phyloP scores from a whole-genome alignment of 2,329 filamentous ascomycete genomes.

The Allantophomopsis cytisporea region DNA sequence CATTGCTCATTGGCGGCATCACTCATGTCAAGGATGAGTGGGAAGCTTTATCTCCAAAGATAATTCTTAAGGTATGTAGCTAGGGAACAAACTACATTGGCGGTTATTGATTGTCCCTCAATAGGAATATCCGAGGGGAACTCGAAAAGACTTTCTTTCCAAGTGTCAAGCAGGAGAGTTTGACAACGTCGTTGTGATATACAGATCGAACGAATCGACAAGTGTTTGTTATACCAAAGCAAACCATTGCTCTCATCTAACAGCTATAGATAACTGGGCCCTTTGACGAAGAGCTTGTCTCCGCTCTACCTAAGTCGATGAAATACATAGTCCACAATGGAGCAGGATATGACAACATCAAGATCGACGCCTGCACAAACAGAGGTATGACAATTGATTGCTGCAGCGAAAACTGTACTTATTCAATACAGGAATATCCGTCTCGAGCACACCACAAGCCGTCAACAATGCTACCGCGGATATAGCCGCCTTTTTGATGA shows the following conservation, averaged over 20 bases:
- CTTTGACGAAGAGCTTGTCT: constrained; percentile 53
- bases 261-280: constrained; percentile 35
- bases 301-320: constrained; percentile 32
- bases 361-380: constrained; percentile 52
- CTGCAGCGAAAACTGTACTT: not conserved
- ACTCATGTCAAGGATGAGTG: constrained; percentile 3
- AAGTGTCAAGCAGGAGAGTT: constrained; percentile 49
- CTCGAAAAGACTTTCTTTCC: constrained; percentile 48
- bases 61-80: constrained; percentile 1
- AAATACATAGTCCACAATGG: constrained; percentile 46
- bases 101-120: no score
- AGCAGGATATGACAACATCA: constrained; percentile 71
- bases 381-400: constrained; percentile 22
- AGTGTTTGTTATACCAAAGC: constrained; percentile 15
- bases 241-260: no score
- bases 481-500: constrained; percentile 60
- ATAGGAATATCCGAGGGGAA: constrained; percentile 25
- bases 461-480: constrained; percentile 73
- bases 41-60: constrained; percentile 1
- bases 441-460: constrained; percentile 64
- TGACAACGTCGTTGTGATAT: constrained; percentile 47
- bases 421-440: constrained; percentile 28
- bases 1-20: constrained; percentile 3
- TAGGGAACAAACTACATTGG: no score
- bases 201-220: constrained; percentile 54